phyloP scores from a whole-genome alignment of 495 filamentous ascomycete species.

The Podospora pseudopauciseta region DNA sequence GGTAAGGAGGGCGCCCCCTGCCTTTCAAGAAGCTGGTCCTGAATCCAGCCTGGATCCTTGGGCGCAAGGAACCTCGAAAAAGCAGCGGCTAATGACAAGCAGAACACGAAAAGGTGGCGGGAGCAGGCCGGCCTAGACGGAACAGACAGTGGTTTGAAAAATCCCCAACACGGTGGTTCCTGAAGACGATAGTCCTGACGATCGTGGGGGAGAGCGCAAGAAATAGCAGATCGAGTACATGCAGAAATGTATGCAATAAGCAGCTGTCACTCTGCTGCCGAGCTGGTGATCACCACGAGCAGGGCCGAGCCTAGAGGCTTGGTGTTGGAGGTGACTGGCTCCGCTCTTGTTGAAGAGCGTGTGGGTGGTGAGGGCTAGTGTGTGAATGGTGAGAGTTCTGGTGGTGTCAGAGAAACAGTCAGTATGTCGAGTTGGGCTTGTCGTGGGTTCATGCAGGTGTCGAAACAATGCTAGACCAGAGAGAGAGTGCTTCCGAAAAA shows the following conservation, averaged over 20 bases:
- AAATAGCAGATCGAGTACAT: neutral
- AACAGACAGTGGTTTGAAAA: neutral
- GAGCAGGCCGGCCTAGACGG: neutral
- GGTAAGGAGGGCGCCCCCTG: constrained; percentile 33
- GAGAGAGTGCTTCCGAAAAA: neutral
- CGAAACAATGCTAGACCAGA: constrained; percentile 4
- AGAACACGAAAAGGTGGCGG: constrained; percentile 3
- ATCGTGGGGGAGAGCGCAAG: neutral
- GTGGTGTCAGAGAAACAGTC: neutral
- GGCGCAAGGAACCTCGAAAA: constrained; percentile 29
- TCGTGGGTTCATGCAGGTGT: constrained; percentile 10
- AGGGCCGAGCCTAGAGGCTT: neutral
- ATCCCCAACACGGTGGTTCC: no score
- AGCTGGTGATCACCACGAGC: neutral
- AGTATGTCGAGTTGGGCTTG: neutral
- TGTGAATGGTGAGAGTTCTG: neutral
- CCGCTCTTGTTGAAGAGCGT: neutral
- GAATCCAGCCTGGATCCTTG: constrained; percentile 25
- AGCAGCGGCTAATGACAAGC: constrained; percentile 10
- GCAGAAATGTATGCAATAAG: neutral
- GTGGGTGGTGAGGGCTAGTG: neutral
- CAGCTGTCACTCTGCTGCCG: neutral
- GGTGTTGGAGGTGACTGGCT: neutral
- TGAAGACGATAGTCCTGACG: neutral
- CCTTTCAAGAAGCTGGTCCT: constrained; percentile 14